Evolutionary conservation across 1,284 basidiomycete species (phyloP).

Genomic region (Ustilago esculenta): DNA sequence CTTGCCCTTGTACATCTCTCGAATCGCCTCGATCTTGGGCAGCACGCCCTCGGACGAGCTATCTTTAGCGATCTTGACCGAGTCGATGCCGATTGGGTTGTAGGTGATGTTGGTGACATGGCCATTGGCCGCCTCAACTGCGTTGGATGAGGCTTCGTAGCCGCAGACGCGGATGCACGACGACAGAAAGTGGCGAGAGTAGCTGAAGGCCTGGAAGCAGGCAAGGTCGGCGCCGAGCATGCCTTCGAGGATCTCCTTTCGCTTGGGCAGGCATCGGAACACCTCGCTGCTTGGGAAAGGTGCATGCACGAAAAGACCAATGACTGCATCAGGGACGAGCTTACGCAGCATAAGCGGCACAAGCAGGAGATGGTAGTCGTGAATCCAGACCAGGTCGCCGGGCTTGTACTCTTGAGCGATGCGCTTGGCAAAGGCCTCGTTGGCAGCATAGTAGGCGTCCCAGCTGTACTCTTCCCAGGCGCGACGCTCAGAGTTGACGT

Average conservation of each 20-base stretch:
- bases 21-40: slow-evolving; percentile 87
- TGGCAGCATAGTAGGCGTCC: slow-evolving; percentile 83
- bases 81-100: slow-evolving; percentile 97
- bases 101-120: slow-evolving; percentile 85
- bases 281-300: slow-evolving; percentile 97
- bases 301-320: slow-evolving; percentile 95
- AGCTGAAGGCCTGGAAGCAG: slow-evolving; percentile 96
- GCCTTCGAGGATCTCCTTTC: slow-evolving; percentile 93
- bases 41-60: slow-evolving; percentile 81
- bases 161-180: slow-evolving; percentile 96
- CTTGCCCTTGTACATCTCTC: slow-evolving; percentile 89
- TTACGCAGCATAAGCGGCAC: slow-evolving; percentile 86
- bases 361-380: slow-evolving; percentile 84
- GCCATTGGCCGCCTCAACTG: slow-evolving; percentile 89
- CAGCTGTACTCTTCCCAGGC: slow-evolving; percentile 80
- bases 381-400: slow-evolving; percentile 78
- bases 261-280: slow-evolving; percentile 85
- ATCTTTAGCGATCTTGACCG: slow-evolving; percentile 85
- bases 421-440: slow-evolving; percentile 82
- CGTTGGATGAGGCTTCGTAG: slow-evolving; percentile 80
- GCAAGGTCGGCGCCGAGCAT: slow-evolving; percentile 97
- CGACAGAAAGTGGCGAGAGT: slow-evolving; percentile 92
- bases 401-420: slow-evolving; percentile 81
- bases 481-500: slow-evolving; percentile 72
- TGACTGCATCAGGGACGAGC: slow-evolving; percentile 76